A percentile compares a stretch with the other conserved stretches of the same genome.
phyloP scores from a whole-genome alignment of 2,329 filamentous ascomycete genomes.

The Claviceps sorghi region DNA sequence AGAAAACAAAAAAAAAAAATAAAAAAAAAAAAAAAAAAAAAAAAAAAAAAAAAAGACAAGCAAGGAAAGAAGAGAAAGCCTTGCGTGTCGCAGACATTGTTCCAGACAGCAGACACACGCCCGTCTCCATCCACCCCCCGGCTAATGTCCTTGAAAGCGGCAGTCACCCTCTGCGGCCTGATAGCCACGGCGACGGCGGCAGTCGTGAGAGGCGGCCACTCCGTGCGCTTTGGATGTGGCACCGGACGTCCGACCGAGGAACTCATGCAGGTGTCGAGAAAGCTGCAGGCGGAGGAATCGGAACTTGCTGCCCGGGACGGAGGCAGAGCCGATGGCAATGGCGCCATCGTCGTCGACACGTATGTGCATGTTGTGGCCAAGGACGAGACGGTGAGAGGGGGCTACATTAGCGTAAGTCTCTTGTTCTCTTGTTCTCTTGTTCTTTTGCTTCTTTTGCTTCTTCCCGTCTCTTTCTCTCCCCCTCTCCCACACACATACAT shows the following conservation, averaged over 20 bases:
- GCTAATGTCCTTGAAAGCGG: neutral
- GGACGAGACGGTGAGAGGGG: neutral
- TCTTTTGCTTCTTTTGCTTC: neutral
- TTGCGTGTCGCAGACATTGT: neutral
- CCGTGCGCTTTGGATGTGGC: neutral
- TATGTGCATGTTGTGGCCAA: conserved; percentile 1
- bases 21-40: neutral
- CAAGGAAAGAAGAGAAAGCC: too few species aligned
- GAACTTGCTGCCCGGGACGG: neutral
- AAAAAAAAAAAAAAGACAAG: neutral
- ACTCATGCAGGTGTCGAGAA: neutral
- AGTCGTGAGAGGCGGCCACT: neutral
- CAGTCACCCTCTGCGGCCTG: neutral
- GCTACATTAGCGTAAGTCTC: neutral
- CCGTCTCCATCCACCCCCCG: neutral
- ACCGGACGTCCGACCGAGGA: neutral
- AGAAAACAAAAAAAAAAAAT: too few species aligned
- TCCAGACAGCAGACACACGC: neutral
- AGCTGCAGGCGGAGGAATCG: neutral
- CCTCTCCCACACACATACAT: too few species aligned
- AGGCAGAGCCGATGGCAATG: neutral
- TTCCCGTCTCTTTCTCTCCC: too few species aligned
- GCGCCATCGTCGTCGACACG: neutral
- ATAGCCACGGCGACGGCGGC: neutral
- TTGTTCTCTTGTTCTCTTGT: neutral